Conservation (phyloP, 768 basidiomycete species). For the Macrolepiota albuminosa region DNA sequence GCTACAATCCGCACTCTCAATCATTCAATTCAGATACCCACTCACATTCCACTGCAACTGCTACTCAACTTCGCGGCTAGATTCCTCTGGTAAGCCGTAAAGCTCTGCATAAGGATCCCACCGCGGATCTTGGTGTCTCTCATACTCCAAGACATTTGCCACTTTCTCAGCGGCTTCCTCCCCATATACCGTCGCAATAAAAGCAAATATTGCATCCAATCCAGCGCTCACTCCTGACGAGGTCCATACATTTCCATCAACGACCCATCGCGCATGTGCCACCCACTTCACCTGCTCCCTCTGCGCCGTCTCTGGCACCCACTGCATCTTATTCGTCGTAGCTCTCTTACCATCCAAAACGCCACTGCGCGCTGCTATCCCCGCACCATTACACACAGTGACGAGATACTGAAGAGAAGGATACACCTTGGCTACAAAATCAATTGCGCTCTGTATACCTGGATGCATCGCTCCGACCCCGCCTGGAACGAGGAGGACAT, state of each 20-base stretch:
- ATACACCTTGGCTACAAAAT: slow-evolving; percentile 29
- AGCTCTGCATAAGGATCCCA: slow-evolving; percentile 36
- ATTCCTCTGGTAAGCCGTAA: slow-evolving; percentile 17
- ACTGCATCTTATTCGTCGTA: slow-evolving; percentile 41
- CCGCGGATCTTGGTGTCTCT: slow-evolving; percentile 29
- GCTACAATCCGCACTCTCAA: no score
- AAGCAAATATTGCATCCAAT: slow-evolving; percentile 31
- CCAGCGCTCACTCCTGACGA: slow-evolving; percentile 44
- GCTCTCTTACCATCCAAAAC: slow-evolving; percentile 39
- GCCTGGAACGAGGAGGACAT: slow-evolving; percentile 30
- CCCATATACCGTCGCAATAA: slow-evolving; percentile 33
- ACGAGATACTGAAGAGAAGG: slow-evolving; percentile 35
- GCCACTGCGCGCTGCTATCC: slow-evolving; percentile 34
- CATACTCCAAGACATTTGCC: slow-evolving; percentile 32
- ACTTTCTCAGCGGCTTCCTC: slow-evolving; percentile 25
- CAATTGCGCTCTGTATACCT: slow-evolving; percentile 20
- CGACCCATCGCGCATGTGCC: slow-evolving; percentile 41
- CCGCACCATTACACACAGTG: slow-evolving; percentile 41
- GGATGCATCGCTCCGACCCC: slow-evolving; percentile 25
- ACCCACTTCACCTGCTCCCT: slow-evolving; percentile 38
- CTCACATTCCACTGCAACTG: no score
- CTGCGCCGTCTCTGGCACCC: slow-evolving; percentile 19
- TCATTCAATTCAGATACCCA: no score
- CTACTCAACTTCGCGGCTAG: neutral
- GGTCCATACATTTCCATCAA: slow-evolving; percentile 46